Base-by-base conservation (phyloP, 1,284 basidiomycete species). In the Neonothopanus nambi region DNA sequence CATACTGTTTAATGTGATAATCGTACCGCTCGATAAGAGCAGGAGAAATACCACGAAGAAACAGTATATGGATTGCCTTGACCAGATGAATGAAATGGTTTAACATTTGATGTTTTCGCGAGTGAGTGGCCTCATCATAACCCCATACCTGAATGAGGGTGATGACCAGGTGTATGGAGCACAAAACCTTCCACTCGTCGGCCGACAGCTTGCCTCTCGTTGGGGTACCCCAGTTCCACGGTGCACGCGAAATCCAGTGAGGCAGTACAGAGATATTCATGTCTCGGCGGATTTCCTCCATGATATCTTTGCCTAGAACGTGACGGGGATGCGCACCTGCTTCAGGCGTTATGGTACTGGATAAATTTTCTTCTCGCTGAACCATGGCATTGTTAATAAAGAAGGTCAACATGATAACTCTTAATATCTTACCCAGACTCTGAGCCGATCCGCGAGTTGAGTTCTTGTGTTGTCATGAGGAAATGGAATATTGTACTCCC, bases 21-120 rank as follows among this genome's bases (percentile, higher is more conserved):
- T 18, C 11, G 51, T 68, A 67, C 17, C 48, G 23, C 26, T 41
- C 13, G 33, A 64, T 57, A 8, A 66, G 61, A 15, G 60, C 40
- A 17, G 52, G 53, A 5, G 66, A 62, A 17, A 62, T 61, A 3
- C 53, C 45, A 1, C 63, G 62, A 49, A 67, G 55, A 13, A 58
- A 59, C 1, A 62, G 67, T 13, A 69, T 56, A 5, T 61, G 55
- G n/a, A 67, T 57, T 1, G 67, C 69, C 4, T 40, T 53, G 0
- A 70, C 63, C 9, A 74, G 59, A 33, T 70, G 48, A 57, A 70
- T 63, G 55, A 61, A 70, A 50, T 72, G 71, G 11, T 59, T 47
- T 3, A 73, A 55, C 42, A 70, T 57, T 1, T 53, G 17, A 15
- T 37, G 33, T 13, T 51, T 47, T 0, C 62, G 50, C 15, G 30